A percentile compares a stretch with the other conserved stretches of the same genome.
Evolutionary conservation across 495 filamentous ascomycete genomes (phyloP).

Genomic region (Penicillium mononematosum): DNA sequence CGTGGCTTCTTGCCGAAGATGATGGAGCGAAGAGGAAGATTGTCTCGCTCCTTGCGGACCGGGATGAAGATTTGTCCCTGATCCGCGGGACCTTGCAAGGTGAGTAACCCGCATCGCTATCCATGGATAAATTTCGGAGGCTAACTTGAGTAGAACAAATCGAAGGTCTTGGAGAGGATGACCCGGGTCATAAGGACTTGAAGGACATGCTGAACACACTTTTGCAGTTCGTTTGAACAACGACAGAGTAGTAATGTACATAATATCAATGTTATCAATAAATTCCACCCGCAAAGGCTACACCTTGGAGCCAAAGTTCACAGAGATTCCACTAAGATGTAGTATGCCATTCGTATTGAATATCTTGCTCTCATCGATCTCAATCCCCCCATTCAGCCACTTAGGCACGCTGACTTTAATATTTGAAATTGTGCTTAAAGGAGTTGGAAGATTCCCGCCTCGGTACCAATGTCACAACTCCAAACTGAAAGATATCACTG

Average conservation of each 20-base stretch:
- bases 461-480: neutral
- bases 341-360: too few species aligned
- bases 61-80: constrained; percentile 61
- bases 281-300: neutral
- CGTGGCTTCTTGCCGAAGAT: constrained; percentile 93
- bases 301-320: neutral
- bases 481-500: neutral
- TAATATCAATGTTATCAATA: constrained; percentile 13
- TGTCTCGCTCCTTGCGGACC: constrained; percentile 58
- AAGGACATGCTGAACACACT: constrained; percentile 71
- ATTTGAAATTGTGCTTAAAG: neutral
- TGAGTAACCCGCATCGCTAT: constrained; percentile 28
- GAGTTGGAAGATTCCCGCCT: neutral
- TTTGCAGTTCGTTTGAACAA: constrained; percentile 53
- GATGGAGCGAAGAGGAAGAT: constrained; percentile 71
- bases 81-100: constrained; percentile 69
- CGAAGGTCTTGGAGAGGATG: constrained; percentile 56
- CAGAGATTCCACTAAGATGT: too few species aligned
- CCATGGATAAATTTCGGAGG: neutral
- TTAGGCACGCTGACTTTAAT: too few species aligned
- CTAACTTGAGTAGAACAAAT: constrained; percentile 55
- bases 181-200: constrained; percentile 56
- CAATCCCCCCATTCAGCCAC: too few species aligned
- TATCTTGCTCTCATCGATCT: too few species aligned
- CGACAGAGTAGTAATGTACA: neutral